Conservation (phyloP, 129 eudicot genomes). For the Tanacetum coccineum region DNA sequence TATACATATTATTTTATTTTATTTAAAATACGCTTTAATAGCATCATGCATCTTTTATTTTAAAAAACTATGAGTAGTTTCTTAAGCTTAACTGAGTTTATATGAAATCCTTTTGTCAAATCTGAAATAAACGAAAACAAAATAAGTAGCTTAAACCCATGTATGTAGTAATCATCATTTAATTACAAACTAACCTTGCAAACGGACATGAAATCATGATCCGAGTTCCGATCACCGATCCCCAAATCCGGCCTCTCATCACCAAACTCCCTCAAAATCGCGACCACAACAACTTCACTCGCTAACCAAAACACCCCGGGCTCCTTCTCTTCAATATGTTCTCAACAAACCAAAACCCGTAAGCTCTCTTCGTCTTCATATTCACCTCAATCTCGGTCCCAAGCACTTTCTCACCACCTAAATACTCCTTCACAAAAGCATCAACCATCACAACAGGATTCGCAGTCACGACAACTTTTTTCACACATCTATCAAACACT, state of each 20-base stretch:
- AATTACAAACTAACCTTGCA: no score
- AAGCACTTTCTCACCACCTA: slow-evolving; percentile 90
- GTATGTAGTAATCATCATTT: no score
- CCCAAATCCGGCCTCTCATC: slow-evolving; percentile 80
- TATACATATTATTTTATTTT: no score
- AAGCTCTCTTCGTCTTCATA: slow-evolving; percentile 67
- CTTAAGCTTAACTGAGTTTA: no score
- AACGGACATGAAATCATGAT: slow-evolving; percentile 97
- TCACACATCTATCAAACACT: slow-evolving; percentile 60
- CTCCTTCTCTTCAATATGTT: no score
- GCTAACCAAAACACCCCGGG: slow-evolving; percentile 88
- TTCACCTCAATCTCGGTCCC: slow-evolving; percentile 96
- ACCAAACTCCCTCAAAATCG: slow-evolving; percentile 73
- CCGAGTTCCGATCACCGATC: slow-evolving; percentile 85
- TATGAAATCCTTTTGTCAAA: no score
- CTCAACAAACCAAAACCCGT: slow-evolving; percentile 90
- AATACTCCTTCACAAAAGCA: slow-evolving; percentile 75
- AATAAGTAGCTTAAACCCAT: no score
- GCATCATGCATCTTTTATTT: no score
- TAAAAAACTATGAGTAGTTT: no score
- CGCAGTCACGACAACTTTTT: slow-evolving; percentile 86
- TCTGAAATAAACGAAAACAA: no score
- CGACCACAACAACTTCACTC: slow-evolving; percentile 67
- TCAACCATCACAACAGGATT: slow-evolving; percentile 95
- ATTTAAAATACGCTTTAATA: no score